These are phyloP conservation scores for Schoenoplectus triqueter DNA, from an alignment of 202 grass and related monocot species.

Conservation along the genomic window DNA sequence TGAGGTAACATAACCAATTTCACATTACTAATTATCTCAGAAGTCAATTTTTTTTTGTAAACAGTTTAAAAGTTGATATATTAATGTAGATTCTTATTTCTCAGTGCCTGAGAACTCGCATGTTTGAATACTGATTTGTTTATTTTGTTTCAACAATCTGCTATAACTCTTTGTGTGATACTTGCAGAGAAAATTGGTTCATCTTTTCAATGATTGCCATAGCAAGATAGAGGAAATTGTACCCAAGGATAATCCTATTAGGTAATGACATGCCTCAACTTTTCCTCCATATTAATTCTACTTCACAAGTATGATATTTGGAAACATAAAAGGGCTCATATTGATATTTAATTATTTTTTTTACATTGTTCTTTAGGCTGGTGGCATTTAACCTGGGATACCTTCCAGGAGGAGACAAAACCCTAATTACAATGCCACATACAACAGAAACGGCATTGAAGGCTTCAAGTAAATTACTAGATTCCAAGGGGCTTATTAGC, in stretches of 20 bases:
- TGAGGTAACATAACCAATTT: too few species aligned
- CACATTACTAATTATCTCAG: too few species aligned
- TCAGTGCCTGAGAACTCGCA: neutral
- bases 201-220: constrained; percentile 72
- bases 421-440: constrained; percentile 64
- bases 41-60: too few species aligned
- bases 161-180: constrained; percentile 24
- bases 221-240: constrained; percentile 86
- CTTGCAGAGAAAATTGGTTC: constrained; percentile 62
- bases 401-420: constrained; percentile 88
- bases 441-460: constrained; percentile 72
- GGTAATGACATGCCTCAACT: constrained; percentile 48
- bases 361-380: constrained; percentile 51
- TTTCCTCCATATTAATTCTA: constrained; percentile 4
- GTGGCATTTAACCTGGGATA: constrained; percentile 92
- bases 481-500: constrained; percentile 71
- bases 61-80: neutral
- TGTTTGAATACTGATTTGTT: neutral
- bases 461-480: constrained; percentile 72
- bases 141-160: neutral
- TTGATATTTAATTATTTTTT: neutral
- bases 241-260: constrained; percentile 59
- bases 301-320: constrained; percentile 20
- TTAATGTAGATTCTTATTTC: constrained; percentile 1
- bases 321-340: constrained; percentile 9